Base-by-base conservation (phyloP, 306 rosid genomes). In the Argentina anserina region DNA sequence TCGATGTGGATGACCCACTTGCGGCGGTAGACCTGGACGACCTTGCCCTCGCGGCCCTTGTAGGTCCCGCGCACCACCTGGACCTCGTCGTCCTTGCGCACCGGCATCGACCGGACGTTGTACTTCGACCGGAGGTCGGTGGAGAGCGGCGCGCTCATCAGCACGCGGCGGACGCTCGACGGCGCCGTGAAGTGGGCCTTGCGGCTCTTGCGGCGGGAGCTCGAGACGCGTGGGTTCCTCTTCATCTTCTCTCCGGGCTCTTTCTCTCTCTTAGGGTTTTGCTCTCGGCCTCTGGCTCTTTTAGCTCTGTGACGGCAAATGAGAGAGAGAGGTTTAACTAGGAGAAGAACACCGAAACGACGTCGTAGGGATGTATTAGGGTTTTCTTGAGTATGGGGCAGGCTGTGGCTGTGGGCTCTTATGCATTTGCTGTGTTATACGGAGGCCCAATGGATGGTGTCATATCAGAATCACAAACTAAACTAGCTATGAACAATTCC, bases 151-250 rank as follows among this genome's bases (percentile, higher is more conserved):
- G 97, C 91, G 66, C 97, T 91, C 98, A 94, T 94, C 26, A 91
- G 64, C 3, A 94, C 83, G 1, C 97, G 96, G 0, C 98, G 90
- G 1, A 94, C 88, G 81, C 97, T 91, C 23, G 98, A 94, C 49
- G 98, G 97, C 36, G 98, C 98, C 0, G 96, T 76, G 89, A 94
- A 94, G 76, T 91, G 98, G 0, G 98, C 98, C 97, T 91, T 91
- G 13, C 98, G 88, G 83, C 75, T 91, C 95, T 94, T 94, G 67
- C 97, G 94, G 11, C 98, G 88, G 72, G 97, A 91, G 75, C 96
- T 89, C 1, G 98, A 79, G 29, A 94, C 98, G 70, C 96, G 80
- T 0, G 97, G 97, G 10, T 91, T 94, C 77, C 78, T 86, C 92
- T 94, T 94, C 98, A 94, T 94, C 63, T 7, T 86, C 17, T 31